phyloP scores from a whole-genome alignment of 768 basidiomycete species.

The Pulveroboletus sp. region DNA sequence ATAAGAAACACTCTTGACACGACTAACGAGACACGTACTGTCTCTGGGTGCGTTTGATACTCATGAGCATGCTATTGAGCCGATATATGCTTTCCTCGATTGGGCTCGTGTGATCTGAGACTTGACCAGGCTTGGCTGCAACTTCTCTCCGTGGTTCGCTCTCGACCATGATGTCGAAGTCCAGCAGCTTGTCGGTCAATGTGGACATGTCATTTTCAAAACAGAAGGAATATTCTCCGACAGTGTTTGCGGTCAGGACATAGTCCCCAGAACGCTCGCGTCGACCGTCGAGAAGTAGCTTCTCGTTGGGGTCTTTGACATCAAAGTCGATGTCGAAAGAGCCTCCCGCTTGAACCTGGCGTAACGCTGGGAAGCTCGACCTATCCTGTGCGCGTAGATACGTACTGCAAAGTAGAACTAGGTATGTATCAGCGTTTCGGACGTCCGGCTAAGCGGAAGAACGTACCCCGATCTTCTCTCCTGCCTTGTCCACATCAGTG shows the following conservation, averaged over 20 bases:
- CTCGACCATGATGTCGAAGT: slow-evolving; percentile 98
- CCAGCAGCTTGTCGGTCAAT: slow-evolving; percentile 89
- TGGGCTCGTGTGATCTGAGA: slow-evolving; percentile 87
- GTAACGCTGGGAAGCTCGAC: neutral
- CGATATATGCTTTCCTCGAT: slow-evolving; percentile 96
- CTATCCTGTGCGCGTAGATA: slow-evolving; percentile 4
- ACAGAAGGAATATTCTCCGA: slow-evolving; percentile 93
- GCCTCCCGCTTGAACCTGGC: slow-evolving; percentile 91
- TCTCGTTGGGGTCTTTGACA: slow-evolving; percentile 87
- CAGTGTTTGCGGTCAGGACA: slow-evolving; percentile 88
- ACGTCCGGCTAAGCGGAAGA: neutral
- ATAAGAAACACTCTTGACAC: slow-evolving; percentile 1
- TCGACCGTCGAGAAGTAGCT: slow-evolving; percentile 79
- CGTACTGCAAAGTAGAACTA: slow-evolving; percentile 96
- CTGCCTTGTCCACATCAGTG: slow-evolving; percentile 92
- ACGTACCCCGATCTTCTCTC: slow-evolving; percentile 85
- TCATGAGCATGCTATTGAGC: slow-evolving; percentile 80
- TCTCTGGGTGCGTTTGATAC: slow-evolving; percentile 90
- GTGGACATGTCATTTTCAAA: slow-evolving; percentile 98
- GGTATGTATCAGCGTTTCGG: slow-evolving; percentile 11
- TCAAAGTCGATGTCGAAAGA: slow-evolving; percentile 95
- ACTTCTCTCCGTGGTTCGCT: slow-evolving; percentile 89
- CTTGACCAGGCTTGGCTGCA: slow-evolving; percentile 81
- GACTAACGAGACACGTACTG: slow-evolving; percentile 51
- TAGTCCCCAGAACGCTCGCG: slow-evolving; percentile 96